These are phyloP conservation scores for Lumnitzera littorea DNA, from an alignment of 345 rosid genomes.

Conservation along the genomic window DNA sequence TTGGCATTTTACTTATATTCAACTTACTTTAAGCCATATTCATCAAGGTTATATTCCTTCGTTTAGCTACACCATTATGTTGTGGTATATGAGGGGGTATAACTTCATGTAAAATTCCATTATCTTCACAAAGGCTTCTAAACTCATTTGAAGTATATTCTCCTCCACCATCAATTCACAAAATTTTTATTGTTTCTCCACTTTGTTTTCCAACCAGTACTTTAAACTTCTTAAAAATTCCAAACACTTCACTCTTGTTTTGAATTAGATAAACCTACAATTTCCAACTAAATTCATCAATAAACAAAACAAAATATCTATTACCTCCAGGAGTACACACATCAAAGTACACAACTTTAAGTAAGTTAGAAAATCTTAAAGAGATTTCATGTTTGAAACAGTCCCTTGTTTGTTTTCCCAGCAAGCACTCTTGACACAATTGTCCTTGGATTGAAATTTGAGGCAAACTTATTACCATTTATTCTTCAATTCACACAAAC, in stretches of 20 bases:
- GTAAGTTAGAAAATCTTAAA: background rate
- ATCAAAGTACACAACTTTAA: constrained; percentile 2
- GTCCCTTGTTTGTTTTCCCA: constrained; percentile 6
- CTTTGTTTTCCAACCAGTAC: background rate
- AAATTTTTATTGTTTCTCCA: background rate
- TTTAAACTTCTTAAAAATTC: background rate
- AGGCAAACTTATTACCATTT: no score
- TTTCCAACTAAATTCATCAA: constrained; percentile 1
- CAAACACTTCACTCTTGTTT: background rate
- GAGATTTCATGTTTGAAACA: constrained; percentile 2
- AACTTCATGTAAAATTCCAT: no score
- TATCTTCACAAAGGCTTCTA: no score
- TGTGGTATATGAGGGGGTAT: no score
- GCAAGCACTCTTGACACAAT: background rate
- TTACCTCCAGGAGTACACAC: constrained; percentile 8
- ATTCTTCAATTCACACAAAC: no score
- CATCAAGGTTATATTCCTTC: background rate
- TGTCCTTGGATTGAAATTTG: background rate
- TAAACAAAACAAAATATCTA: constrained; percentile 6
- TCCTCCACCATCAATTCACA: background rate
- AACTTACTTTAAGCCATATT: background rate
- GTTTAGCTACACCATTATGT: background rate
- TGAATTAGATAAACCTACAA: background rate
- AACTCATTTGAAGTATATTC: no score
- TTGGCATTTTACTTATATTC: background rate